These are phyloP conservation scores for Cyclotella cryptica DNA, from an alignment of 108 stramenopile genomes.

Conservation along the genomic window DNA sequence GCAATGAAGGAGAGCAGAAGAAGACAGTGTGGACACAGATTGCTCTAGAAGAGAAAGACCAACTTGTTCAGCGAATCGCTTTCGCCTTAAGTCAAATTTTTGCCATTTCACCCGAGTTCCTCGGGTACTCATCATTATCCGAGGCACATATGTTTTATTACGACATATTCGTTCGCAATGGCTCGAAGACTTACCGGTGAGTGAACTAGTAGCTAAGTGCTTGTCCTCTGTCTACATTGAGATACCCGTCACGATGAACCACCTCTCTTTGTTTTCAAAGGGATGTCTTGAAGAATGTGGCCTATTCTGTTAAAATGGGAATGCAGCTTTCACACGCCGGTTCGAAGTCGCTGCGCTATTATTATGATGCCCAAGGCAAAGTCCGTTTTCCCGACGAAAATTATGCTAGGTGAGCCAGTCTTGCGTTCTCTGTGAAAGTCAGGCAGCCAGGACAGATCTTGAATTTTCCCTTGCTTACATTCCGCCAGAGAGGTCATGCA, in stretches of 20 bases:
- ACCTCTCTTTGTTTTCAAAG: background rate
- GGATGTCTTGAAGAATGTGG: constrained; percentile 42
- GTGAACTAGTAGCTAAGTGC: too few relatives aligned
- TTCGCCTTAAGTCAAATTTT: constrained; percentile 50
- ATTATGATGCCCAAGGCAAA: background rate
- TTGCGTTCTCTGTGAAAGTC: background rate
- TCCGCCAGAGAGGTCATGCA: constrained; percentile 45
- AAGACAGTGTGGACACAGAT: constrained; percentile 41
- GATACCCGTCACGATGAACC: background rate
- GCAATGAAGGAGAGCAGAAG: constrained; percentile 28
- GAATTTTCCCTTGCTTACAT: background rate
- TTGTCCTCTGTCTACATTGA: background rate
- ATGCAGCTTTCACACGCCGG: constrained; percentile 32
- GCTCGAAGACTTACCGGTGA: constrained; percentile 27
- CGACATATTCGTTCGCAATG: constrained; percentile 71
- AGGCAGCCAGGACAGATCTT: background rate
- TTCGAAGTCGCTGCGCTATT: constrained; percentile 12
- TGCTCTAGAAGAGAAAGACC: constrained; percentile 45
- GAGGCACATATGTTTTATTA: constrained; percentile 59
- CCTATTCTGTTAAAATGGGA: constrained; percentile 37
- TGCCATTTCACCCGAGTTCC: constrained; percentile 22
- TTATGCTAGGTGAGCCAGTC: constrained; percentile 19
- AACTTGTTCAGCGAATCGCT: constrained; percentile 57
- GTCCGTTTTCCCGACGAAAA: constrained; percentile 32
- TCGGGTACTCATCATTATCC: constrained; percentile 16